Percentiles rank a stretch among this genome's conserved stretches.
Conservation (phyloP, 164 flowering plant genomes). For the Buxus sempervirens region DNA sequence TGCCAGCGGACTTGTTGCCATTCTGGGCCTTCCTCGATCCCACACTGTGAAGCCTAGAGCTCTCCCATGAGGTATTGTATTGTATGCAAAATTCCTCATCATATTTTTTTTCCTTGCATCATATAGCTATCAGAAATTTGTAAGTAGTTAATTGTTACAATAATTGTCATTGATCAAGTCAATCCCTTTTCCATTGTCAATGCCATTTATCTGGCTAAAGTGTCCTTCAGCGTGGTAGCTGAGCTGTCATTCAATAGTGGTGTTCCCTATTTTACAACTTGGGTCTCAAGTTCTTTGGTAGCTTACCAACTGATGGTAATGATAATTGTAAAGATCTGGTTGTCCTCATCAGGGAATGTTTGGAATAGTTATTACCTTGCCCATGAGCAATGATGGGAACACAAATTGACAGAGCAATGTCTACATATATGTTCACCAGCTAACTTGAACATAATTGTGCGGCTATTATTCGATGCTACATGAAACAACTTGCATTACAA, state of each 20-base stretch:
- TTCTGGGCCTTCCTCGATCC: constrained; percentile 74
- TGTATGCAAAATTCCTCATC: neutral
- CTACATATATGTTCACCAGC: neutral
- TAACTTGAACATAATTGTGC: constrained; percentile 6
- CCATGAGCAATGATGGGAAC: too few relatives aligned
- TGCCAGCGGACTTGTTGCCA: constrained; percentile 64
- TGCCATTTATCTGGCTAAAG: neutral
- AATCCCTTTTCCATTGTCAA: constrained; percentile 1
- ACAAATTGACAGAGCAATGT: constrained; percentile 2
- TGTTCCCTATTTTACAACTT: neutral
- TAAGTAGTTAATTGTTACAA: constrained; percentile 16
- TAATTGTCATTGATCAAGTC: neutral
- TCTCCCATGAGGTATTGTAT: constrained; percentile 32
- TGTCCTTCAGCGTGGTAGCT: constrained; percentile 3
- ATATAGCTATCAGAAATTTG: constrained; percentile 13
- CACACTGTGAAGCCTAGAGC: constrained; percentile 52
- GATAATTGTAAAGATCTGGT: neutral
- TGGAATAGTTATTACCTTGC: too few relatives aligned
- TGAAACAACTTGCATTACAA: constrained; percentile 17
- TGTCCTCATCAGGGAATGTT: neutral
- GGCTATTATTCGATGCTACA: constrained; percentile 18
- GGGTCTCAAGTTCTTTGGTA: constrained; percentile 6
- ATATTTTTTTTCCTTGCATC: neutral
- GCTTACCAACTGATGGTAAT: neutral
- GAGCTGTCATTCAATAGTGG: neutral